Conservation (phyloP, 2,329 filamentous ascomycete species). For the Nannizzia gypsea region DNA sequence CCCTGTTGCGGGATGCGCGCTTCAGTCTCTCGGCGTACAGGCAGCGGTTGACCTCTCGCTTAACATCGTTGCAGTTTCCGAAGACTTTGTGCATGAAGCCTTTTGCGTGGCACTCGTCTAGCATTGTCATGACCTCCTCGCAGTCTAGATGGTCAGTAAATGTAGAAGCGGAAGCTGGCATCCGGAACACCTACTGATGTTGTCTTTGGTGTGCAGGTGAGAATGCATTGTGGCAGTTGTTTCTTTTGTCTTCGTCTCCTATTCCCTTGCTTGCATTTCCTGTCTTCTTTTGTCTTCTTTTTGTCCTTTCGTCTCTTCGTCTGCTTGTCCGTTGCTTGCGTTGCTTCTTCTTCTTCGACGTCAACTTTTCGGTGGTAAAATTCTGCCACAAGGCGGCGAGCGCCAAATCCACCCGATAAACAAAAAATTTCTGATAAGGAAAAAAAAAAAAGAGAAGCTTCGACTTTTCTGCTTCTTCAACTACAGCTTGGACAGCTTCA, state of each 20-base stretch:
- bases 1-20: constrained; percentile 64
- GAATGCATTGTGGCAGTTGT: constrained; percentile 66
- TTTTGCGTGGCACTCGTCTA: constrained; percentile 87
- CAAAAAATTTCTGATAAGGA: background rate
- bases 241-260: background rate
- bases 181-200: constrained; percentile 52
- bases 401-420: constrained; percentile 17
- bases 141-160: constrained; percentile 51
- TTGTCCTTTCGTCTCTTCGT: background rate
- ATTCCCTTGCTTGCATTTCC: background rate
- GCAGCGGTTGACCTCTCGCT: constrained; percentile 73
- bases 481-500: background rate
- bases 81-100: constrained; percentile 87
- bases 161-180: constrained; percentile 6
- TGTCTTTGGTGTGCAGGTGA: constrained; percentile 87
- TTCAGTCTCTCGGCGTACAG: constrained; percentile 69
- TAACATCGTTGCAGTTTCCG: constrained; percentile 81
- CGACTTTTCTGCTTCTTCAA: background rate
- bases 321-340: background rate
- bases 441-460: background rate
- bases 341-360: background rate
- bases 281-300: background rate
- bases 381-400: constrained; percentile 6
- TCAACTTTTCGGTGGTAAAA: background rate
- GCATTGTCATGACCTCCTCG: constrained; percentile 82